phyloP scores from a whole-genome alignment of 1,284 basidiomycete genomes.

The Cryptococcus sp. region DNA sequence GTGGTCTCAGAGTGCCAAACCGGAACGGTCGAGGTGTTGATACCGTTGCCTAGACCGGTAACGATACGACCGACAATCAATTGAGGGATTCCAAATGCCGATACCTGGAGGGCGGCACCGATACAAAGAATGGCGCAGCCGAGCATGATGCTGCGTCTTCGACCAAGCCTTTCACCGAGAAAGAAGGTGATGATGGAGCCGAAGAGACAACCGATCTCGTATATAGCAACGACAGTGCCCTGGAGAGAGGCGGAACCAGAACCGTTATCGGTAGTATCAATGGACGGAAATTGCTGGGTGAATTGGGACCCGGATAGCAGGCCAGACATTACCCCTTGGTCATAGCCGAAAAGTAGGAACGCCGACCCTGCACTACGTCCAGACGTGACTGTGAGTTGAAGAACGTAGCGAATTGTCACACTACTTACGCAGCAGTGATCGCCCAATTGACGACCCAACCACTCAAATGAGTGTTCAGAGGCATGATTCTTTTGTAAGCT shows the following conservation, averaged over 20 bases:
- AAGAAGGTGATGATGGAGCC: slow-evolving; percentile 37
- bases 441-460: too few relatives aligned
- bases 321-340: slow-evolving; percentile 54
- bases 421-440: too few relatives aligned
- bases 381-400: too few relatives aligned
- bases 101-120: slow-evolving; percentile 49
- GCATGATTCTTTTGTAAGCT: too few relatives aligned
- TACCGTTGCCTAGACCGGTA: slow-evolving; percentile 52
- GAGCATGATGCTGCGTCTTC: slow-evolving; percentile 36
- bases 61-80: slow-evolving; percentile 54
- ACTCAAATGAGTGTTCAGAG: too few relatives aligned
- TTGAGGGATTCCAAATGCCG: slow-evolving; percentile 43
- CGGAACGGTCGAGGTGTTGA: slow-evolving; percentile 53
- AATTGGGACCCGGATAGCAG: slow-evolving; percentile 39
- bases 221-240: slow-evolving; percentile 44
- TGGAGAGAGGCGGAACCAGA: slow-evolving; percentile 31
- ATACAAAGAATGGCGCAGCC: slow-evolving; percentile 44
- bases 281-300: slow-evolving; percentile 24
- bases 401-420: too few relatives aligned
- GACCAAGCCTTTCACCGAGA: slow-evolving; percentile 39
- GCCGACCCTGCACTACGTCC: too few relatives aligned
- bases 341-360: slow-evolving; percentile 46
- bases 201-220: slow-evolving; percentile 45
- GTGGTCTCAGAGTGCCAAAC: slow-evolving; percentile 51
- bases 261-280: slow-evolving; percentile 16